Evolutionary conservation across 129 eudicot species (phyloP).

Genomic region (Scalesia atractyloides): DNA sequence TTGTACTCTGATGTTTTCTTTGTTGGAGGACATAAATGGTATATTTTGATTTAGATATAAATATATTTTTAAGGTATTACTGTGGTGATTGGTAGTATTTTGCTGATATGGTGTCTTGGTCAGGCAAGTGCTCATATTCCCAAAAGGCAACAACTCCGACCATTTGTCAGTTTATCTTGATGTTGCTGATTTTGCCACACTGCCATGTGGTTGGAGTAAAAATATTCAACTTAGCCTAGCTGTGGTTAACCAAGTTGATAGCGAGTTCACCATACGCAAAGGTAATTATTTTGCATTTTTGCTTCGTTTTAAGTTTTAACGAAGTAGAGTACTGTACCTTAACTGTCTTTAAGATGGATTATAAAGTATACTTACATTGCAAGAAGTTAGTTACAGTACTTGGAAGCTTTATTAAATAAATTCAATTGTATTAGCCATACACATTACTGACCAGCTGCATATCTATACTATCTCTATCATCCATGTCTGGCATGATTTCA

Average conservation of each 20-base stretch:
- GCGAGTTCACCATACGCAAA: constrained; percentile 66
- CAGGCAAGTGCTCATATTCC: constrained; percentile 92
- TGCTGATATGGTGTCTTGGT: constrained; percentile 19
- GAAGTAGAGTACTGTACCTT: constrained; percentile 3
- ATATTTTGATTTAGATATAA: too few relatives aligned
- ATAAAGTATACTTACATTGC: background rate
- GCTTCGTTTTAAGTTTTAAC: background rate
- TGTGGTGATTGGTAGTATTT: constrained; percentile 13
- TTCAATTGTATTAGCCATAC: background rate
- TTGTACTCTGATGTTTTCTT: constrained; percentile 66
- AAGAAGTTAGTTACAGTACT: background rate
- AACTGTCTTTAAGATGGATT: background rate
- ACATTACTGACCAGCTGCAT: constrained; percentile 11
- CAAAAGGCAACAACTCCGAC: constrained; percentile 89
- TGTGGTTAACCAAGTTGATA: constrained; percentile 70
- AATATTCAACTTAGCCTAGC: constrained; percentile 82
- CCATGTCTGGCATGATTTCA: background rate
- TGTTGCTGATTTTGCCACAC: constrained; percentile 71
- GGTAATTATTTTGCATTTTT: constrained; percentile 61
- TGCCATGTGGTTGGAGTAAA: constrained; percentile 95
- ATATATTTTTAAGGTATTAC: too few relatives aligned
- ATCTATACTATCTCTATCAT: background rate
- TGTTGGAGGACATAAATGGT: constrained; percentile 96
- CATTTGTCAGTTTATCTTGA: constrained; percentile 88
- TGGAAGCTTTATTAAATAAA: background rate